These are phyloP conservation scores for Bidens hawaiensis DNA, from an alignment of 140 eudicot species.

Conservation along the genomic window DNA sequence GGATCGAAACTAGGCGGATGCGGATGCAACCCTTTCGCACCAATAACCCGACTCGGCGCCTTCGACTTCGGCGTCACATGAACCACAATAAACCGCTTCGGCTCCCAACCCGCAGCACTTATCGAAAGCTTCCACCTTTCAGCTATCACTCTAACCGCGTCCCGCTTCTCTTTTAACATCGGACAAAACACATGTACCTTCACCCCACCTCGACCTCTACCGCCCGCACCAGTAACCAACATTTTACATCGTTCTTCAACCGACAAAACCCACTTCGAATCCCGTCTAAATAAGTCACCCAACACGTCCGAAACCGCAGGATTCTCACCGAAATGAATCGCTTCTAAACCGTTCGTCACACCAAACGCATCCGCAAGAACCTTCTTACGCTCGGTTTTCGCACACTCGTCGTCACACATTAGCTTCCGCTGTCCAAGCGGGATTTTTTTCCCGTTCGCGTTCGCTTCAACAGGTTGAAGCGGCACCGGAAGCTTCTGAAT, in stretches of 20 bases:
- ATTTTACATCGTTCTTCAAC: slow-evolving; percentile 85
- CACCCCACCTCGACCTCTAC: slow-evolving; percentile 62
- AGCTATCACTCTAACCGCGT: slow-evolving; percentile 76
- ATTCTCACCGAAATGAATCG: slow-evolving; percentile 77
- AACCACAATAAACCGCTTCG: slow-evolving; percentile 67
- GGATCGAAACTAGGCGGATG: slow-evolving; percentile 59
- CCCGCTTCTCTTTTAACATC: slow-evolving; percentile 80
- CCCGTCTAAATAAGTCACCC: slow-evolving; percentile 68
- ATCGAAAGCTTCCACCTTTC: slow-evolving; percentile 89
- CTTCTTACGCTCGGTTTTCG: slow-evolving; percentile 68
- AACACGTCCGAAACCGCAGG: slow-evolving; percentile 50
- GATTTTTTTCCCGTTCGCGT: slow-evolving; percentile 50
- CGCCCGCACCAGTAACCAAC: slow-evolving; percentile 77
- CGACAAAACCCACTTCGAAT: slow-evolving; percentile 79
- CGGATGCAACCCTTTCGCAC: slow-evolving; percentile 45
- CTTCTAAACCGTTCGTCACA: slow-evolving; percentile 51
- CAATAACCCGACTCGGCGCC: slow-evolving; percentile 79
- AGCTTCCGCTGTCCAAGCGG: slow-evolving; percentile 92
- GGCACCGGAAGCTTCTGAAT: slow-evolving; percentile 65
- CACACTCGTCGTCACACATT: slow-evolving; percentile 81
- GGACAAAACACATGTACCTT: slow-evolving; percentile 88
- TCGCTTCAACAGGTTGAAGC: slow-evolving; percentile 63
- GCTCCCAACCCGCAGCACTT: slow-evolving; percentile 90
- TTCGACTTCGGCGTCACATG: slow-evolving; percentile 80
- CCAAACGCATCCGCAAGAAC: slow-evolving; percentile 94